Evolutionary conservation across 2,329 filamentous ascomycete species (phyloP).

Genomic region (Botryotinia convoluta): DNA sequence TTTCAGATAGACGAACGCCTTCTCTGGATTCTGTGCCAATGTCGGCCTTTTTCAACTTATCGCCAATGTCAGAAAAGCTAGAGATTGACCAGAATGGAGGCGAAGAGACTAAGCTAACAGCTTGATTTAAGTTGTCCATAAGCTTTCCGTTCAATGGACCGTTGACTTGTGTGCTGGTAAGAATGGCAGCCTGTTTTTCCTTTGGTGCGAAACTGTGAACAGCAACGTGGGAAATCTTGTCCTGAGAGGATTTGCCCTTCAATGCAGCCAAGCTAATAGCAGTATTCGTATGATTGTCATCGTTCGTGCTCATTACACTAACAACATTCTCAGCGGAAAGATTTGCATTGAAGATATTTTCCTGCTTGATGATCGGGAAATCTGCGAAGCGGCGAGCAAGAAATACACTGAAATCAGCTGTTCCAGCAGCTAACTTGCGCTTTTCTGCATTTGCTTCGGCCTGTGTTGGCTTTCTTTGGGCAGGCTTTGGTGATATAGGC

Average conservation of each 20-base stretch:
- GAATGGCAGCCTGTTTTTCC: background rate
- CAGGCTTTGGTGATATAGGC: slow-evolving; percentile 3
- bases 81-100: slow-evolving; percentile 14
- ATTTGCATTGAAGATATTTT: background rate
- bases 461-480: background rate
- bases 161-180: background rate
- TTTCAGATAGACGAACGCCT: slow-evolving; percentile 29
- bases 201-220: background rate
- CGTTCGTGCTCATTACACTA: background rate
- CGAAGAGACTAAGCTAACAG: slow-evolving; percentile 8
- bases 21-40: slow-evolving; percentile 11
- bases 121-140: background rate
- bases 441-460: background rate
- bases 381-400: background rate
- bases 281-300: background rate
- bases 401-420: background rate
- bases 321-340: background rate
- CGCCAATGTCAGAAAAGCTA: slow-evolving; percentile 22
- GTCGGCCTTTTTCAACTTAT: slow-evolving; percentile 18
- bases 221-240: slow-evolving; percentile 5
- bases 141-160: background rate
- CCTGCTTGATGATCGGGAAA: background rate
- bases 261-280: background rate
- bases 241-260: background rate
- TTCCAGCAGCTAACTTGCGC: slow-evolving; percentile 5